Base-by-base conservation (phyloP, 129 eudicot genomes). In the Escallonia herrerae region DNA sequence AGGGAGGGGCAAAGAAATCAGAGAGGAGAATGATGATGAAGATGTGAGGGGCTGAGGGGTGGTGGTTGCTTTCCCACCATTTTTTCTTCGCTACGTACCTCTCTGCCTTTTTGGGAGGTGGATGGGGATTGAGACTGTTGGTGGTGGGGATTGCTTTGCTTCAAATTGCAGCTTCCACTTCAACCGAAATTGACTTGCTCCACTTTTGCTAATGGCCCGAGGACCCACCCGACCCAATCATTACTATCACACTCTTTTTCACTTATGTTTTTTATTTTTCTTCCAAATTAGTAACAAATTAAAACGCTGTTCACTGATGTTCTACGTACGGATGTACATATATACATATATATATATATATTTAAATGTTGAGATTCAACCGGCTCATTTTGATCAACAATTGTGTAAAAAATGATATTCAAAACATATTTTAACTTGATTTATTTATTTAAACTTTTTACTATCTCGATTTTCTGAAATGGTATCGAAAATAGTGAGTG, bases 141-240 rank as follows among this genome's bases (percentile, higher is more conserved):
- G 58, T 40, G 8, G 56, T n/a, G 60, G 67, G 42, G 53, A 8
- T 63, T 50, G 70, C 67, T 56, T 76, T 76, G 76, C 73, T 76
- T 76, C 62, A 70, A 60, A 76, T 45, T 64, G 68, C 81, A 60
- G 68, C 76, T 60, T 64, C 81, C 76, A 73, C 72, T 73, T 48
- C 58, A 6, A 57, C 44, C 39, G 66, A 51, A 52, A 57, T 15
- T 40, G 66, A 48, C 5, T 42, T 45, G 48, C 39, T 60, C 44
- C 66, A 52, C 63, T 63, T 59, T 60, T 58, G 9, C 7, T 10
- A 13, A 15, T 0, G 6, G n/a, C 33, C 7, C 22, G 38, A n/a
- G 65, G 74, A 39, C 66, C 74, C 59, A 69, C 58, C 15, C 54
- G 8, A 15, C 12, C 66, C 41, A 33, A 2, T 33, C 64, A 55